Conservation (phyloP, 495 filamentous ascomycete species). For the Peziza echinospora region DNA sequence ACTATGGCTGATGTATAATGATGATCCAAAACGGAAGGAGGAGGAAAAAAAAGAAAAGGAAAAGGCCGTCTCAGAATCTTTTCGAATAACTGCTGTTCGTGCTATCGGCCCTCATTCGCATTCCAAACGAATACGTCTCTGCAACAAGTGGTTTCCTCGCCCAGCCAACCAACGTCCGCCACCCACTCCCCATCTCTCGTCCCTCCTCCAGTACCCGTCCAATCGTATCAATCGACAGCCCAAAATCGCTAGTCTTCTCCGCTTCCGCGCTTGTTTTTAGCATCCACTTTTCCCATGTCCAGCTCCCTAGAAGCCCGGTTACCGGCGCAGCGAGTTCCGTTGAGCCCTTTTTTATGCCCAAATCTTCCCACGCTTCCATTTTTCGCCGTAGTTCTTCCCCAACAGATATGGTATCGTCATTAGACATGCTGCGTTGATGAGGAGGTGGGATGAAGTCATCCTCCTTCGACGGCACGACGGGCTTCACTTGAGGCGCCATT, state of each 20-base stretch:
- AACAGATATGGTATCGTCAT: conserved; percentile 20
- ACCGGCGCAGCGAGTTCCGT: conserved; percentile 52
- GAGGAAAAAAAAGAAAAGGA: conserved; percentile 8
- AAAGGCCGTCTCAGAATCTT: conserved; percentile 11
- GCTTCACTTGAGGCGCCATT: conserved; percentile 41
- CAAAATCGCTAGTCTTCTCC: conserved; percentile 38
- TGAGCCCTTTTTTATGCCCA: conserved; percentile 44
- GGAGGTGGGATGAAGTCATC: conserved; percentile 21
- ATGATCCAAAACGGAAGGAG: conserved; percentile 1
- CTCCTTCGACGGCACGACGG: conserved; percentile 29
- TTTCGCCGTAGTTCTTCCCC: conserved; percentile 16
- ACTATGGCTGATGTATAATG: not conserved
- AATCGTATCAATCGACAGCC: conserved; percentile 49
- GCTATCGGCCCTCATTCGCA: not conserved
- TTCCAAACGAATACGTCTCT: conserved; percentile 4
- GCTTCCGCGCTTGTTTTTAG: conserved; percentile 68
- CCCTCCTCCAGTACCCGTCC: conserved; percentile 69
- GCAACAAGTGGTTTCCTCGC: conserved; percentile 50
- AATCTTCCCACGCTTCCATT: conserved; percentile 24
- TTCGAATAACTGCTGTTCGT: not conserved
- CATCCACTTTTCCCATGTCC: conserved; percentile 95
- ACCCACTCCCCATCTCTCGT: conserved; percentile 53
- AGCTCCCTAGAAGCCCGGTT: conserved; percentile 62
- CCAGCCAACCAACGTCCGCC: conserved; percentile 69
- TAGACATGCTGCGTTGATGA: conserved; percentile 2